These are phyloP conservation scores for bread wheat (Triticum aestivum) DNA, from an alignment of 176 grass and related monocot genomes.

Conservation along the genomic window DNA sequence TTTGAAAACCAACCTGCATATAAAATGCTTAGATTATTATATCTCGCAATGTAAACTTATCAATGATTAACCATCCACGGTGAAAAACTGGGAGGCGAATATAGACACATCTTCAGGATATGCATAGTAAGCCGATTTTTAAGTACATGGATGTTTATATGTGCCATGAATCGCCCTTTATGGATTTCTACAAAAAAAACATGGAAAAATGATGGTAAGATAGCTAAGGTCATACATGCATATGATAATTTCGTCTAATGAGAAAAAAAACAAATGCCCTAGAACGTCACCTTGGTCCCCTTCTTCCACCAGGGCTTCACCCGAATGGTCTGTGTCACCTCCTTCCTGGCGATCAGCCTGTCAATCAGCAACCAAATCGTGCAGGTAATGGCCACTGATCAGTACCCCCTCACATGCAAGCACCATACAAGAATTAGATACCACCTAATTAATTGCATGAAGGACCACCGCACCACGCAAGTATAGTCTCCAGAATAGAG, in stretches of 20 bases:
- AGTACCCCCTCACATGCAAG: slow-evolving; percentile 20
- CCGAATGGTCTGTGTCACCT: slow-evolving; percentile 51
- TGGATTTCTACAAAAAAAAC: too few relatives aligned
- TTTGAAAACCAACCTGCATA: too few relatives aligned
- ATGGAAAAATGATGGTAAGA: too few relatives aligned
- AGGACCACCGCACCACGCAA: slow-evolving; percentile 1
- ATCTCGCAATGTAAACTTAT: too few relatives aligned
- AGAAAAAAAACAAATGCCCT: neutral
- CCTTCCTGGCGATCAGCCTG: slow-evolving; percentile 59
- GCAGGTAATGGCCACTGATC: neutral
- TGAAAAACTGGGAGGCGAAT: too few relatives aligned
- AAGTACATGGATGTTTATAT: too few relatives aligned
- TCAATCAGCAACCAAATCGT: neutral
- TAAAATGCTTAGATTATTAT: too few relatives aligned
- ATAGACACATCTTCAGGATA: too few relatives aligned
- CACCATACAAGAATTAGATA: slow-evolving; percentile 12
- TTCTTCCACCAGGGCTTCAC: slow-evolving; percentile 77
- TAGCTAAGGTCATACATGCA: too few relatives aligned
- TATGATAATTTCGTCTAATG: neutral
- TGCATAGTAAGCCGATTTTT: too few relatives aligned
- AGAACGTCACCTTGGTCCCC: slow-evolving; percentile 60
- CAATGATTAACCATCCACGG: too few relatives aligned
- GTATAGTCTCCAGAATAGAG: slow-evolving; percentile 20
- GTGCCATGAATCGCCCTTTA: too few relatives aligned
- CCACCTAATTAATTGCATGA: slow-evolving; percentile 19